Evolutionary conservation across 495 filamentous ascomycete genomes (phyloP), one percentile per base, ranked within the genome.

Genomic region (Neurospora tetraspora): DNA sequence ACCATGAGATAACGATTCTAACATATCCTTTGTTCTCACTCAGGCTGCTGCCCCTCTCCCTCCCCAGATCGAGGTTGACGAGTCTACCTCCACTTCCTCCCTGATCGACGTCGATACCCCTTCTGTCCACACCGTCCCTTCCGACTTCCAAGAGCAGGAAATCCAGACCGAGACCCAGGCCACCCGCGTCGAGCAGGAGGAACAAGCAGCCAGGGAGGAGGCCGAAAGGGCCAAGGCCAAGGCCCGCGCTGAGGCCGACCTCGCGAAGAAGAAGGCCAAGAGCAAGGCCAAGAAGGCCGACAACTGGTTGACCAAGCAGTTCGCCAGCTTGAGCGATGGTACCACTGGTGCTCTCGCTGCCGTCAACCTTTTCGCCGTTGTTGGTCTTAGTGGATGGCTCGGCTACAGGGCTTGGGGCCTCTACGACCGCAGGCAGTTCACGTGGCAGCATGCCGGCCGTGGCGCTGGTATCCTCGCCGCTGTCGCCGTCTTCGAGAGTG

Each of bases 61-160:
- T 7, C 89, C 90, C 5, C 81, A 89, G 77, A 76, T 95, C 75
- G 85, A 89, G 76, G 82, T 86, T 73, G 85, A 86, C 72, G 87
- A 90, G 77, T 80, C 86, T 18, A 85, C 85, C 71, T 87, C 86
- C 75, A 80, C 83, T 16, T 81, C 86, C 12, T 92, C 89, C 39
- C 86, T 95, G 61, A 83, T 94, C 78, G 92, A 95, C 80, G 91
- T 94, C 74, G 92, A 94, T 83, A 84, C 86, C 2, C 90, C 91
- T 14, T 90, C 92, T 69, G 86, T 94, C 69, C 86, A 84, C 75
- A 87, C 89, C 20, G 92, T 93, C 1, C 90, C 91, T 20, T 85
- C 92, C 5, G 85, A 90, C 76, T 93, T 88, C 80, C 79, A 85
- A 69, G 80, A 89, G 71, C 87, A 90, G 72, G 86, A 88, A 14